These are phyloP conservation scores for Inga oerstediana DNA, from an alignment of 306 rosid species.

Conservation along the genomic window DNA sequence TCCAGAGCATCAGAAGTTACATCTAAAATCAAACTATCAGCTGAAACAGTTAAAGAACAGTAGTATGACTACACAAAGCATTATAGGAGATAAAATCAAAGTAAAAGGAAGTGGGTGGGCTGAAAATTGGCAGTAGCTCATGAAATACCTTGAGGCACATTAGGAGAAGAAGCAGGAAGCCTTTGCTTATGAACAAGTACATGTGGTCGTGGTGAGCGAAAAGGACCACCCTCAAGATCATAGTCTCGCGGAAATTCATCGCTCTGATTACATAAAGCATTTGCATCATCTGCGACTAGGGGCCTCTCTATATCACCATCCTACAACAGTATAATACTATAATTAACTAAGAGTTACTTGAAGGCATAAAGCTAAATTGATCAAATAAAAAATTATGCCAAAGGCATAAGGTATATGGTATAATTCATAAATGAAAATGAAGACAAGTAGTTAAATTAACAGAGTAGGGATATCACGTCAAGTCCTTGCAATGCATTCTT, in stretches of 20 bases:
- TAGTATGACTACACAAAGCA: neutral
- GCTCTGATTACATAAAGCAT: slow-evolving; percentile 36
- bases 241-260: slow-evolving; percentile 69
- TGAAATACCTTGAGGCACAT: slow-evolving; percentile 51
- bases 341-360: slow-evolving; percentile 4
- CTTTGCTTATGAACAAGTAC: slow-evolving; percentile 78
- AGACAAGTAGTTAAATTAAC: neutral
- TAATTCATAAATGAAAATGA: slow-evolving; percentile 14
- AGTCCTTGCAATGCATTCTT: slow-evolving; percentile 6
- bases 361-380: slow-evolving; percentile 28
- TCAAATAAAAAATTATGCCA: neutral
- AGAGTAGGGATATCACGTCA: slow-evolving; percentile 6
- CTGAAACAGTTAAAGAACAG: slow-evolving; percentile 11
- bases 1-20: slow-evolving; percentile 55
- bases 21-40: slow-evolving; percentile 60
- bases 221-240: slow-evolving; percentile 83
- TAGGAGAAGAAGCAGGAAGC: slow-evolving; percentile 49
- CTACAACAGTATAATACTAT: slow-evolving; percentile 41
- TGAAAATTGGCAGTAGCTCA: neutral
- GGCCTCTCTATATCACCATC: slow-evolving; percentile 83
- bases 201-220: slow-evolving; percentile 58
- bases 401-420: neutral
- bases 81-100: slow-evolving; percentile 9
- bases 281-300: slow-evolving; percentile 57
- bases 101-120: neutral